Conservation (phyloP, 768 basidiomycete genomes). For the Cyclocybe aegerita region DNA sequence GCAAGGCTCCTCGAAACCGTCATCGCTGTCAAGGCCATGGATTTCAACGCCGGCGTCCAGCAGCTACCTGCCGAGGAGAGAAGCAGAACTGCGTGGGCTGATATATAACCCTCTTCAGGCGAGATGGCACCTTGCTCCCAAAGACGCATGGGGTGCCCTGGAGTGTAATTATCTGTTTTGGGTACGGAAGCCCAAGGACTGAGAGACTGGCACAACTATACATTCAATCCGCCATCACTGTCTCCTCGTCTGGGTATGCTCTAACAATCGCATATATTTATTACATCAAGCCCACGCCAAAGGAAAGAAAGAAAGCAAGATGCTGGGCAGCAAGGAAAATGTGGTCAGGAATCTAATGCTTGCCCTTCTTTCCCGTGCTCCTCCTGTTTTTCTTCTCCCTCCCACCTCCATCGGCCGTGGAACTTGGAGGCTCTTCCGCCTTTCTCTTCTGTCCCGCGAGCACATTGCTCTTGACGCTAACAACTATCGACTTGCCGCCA, state of each 20-base stretch:
- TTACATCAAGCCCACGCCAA: background rate
- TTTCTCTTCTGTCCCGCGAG: conserved; percentile 60
- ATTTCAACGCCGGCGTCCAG: conserved; percentile 48
- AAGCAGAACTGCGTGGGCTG: conserved; percentile 81
- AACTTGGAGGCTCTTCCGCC: conserved; percentile 27
- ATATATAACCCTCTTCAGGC: conserved; percentile 72
- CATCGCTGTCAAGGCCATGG: conserved; percentile 44
- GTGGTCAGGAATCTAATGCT: conserved; percentile 27
- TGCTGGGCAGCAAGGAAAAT: background rate
- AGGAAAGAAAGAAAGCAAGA: conserved; percentile 1
- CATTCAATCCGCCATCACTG: background rate
- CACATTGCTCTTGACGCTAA: conserved; percentile 65
- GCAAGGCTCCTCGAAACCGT: conserved; percentile 1
- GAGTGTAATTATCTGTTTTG: conserved; percentile 85
- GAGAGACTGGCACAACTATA: background rate
- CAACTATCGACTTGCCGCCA: conserved; percentile 60
- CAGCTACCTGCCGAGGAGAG: conserved; percentile 53
- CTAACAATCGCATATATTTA: too few relatives aligned
- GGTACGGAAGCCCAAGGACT: conserved; percentile 64
- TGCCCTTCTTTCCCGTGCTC: conserved; percentile 43
- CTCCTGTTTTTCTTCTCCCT: conserved; percentile 51
- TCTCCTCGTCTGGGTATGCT: background rate
- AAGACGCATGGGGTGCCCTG: conserved; percentile 51
- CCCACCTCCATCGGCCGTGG: conserved; percentile 19
- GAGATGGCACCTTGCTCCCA: conserved; percentile 68